These are phyloP conservation scores for Colletotrichum tofieldiae DNA, from an alignment of 2,329 filamentous ascomycete species.

Conservation along the genomic window DNA sequence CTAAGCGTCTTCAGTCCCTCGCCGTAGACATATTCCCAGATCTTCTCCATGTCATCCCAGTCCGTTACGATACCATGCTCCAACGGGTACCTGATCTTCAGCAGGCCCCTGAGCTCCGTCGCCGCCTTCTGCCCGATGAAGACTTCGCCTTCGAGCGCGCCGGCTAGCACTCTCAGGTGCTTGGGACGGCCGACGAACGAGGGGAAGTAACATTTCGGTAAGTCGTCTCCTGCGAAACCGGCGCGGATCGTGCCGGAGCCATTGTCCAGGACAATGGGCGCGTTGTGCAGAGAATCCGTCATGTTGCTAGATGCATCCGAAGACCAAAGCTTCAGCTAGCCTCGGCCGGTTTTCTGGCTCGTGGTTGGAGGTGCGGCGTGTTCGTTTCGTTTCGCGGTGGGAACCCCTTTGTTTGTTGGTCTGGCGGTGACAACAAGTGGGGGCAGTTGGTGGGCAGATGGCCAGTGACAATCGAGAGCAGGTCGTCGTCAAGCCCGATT, in stretches of 20 bases:
- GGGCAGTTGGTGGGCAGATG: conserved; percentile 15
- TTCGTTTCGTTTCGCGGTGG: conserved; percentile 34
- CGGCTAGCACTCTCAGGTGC: conserved; percentile 94
- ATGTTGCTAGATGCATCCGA: conserved; percentile 54
- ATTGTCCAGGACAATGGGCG: conserved; percentile 98
- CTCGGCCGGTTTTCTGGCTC: conserved; percentile 15
- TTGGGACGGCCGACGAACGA: conserved; percentile 98
- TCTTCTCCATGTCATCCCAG: conserved; percentile 99
- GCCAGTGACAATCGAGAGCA: not conserved
- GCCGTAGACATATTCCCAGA: conserved; percentile 98
- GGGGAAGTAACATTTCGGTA: conserved; percentile 97
- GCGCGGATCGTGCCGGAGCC: conserved; percentile 97
- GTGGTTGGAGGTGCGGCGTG: conserved; percentile 12
- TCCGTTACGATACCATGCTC: conserved; percentile 99
- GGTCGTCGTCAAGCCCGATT: not conserved
- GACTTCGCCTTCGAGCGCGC: conserved; percentile 94
- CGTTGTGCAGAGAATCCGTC: conserved; percentile 87
- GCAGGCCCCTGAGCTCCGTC: conserved; percentile 88
- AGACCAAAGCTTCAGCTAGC: not conserved
- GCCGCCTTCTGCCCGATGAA: conserved; percentile 94
- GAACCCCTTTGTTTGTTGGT: conserved; percentile 41
- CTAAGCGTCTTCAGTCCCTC: conserved; percentile 97
- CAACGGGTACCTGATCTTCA: conserved; percentile 96
- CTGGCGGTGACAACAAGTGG: conserved; percentile 39
- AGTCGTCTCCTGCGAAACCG: conserved; percentile 95